Conservation (phyloP, 164 flowering plant species). For the Buxus sempervirens region DNA sequence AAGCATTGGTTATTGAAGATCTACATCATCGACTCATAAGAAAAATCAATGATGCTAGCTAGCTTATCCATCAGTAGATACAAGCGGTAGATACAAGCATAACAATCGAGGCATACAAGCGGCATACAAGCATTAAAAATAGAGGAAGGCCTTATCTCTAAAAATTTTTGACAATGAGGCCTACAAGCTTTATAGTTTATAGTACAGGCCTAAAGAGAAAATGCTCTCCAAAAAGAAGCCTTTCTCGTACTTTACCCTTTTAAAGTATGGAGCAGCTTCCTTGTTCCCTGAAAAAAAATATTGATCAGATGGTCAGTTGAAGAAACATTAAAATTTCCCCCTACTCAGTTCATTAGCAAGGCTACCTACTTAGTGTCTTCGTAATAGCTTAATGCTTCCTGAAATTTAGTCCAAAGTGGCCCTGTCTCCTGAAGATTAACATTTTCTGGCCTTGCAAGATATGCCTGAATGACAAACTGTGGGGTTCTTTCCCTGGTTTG, state of each 20-base stretch:
- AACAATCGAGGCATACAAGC: too few species aligned
- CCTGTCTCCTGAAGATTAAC: conserved; percentile 64
- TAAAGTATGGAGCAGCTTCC: conserved; percentile 55
- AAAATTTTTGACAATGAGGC: too few species aligned
- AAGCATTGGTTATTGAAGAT: too few species aligned
- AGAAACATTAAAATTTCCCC: background rate
- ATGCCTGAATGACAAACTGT: conserved; percentile 79
- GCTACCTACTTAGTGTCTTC: conserved; percentile 39
- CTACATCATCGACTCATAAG: too few species aligned
- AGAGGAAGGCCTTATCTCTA: too few species aligned
- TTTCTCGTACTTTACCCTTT: too few species aligned
- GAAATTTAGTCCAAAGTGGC: conserved; percentile 64
- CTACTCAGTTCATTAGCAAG: background rate
- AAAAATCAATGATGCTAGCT: too few species aligned
- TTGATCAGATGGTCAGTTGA: conserved; percentile 6
- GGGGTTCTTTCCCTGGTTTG: conserved; percentile 60
- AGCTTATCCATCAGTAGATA: too few species aligned
- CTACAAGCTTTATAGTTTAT: too few species aligned
- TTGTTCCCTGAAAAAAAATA: conserved; percentile 26
- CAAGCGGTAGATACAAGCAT: too few species aligned
- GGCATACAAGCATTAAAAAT: too few species aligned
- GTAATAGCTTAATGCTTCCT: conserved; percentile 54
- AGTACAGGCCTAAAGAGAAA: too few species aligned
- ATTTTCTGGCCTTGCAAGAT: conserved; percentile 69
- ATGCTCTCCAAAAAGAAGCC: background rate